Evolutionary conservation across 2,329 filamentous ascomycete genomes (phyloP).

Genomic region (Aureobasidium sp.): DNA sequence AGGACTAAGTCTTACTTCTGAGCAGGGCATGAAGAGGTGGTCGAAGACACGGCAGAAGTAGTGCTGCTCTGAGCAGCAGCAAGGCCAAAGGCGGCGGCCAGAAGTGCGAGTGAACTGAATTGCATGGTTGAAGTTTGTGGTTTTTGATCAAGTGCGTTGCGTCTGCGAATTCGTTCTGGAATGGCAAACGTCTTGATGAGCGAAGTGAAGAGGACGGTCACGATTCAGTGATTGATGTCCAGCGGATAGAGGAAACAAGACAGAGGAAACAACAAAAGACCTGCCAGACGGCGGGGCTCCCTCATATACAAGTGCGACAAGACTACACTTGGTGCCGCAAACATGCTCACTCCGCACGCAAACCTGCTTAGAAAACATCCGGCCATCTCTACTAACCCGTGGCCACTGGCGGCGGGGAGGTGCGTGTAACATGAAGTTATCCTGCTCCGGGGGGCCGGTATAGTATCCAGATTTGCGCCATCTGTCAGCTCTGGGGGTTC

Average conservation of each 20-base stretch:
- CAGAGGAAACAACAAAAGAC: background rate
- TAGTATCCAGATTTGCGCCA: slow-evolving; percentile 7
- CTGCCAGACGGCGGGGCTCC: background rate
- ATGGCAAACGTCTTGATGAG: too few species aligned
- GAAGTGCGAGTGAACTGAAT: slow-evolving; percentile 19
- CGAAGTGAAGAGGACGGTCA: background rate
- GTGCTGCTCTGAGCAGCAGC: slow-evolving; percentile 24
- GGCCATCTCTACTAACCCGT: background rate
- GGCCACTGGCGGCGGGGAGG: slow-evolving; percentile 4
- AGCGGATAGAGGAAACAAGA: background rate
- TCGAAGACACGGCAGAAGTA: slow-evolving; percentile 22
- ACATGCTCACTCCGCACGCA: background rate
- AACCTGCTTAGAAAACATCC: background rate
- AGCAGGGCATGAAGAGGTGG: slow-evolving; percentile 26
- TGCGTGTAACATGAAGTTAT: slow-evolving; percentile 7
- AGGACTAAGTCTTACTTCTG: slow-evolving; percentile 30
- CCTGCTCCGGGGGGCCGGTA: slow-evolving; percentile 6
- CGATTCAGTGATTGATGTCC: background rate
- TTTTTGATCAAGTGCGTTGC: background rate
- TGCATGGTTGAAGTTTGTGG: slow-evolving; percentile 10
- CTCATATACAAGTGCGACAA: background rate
- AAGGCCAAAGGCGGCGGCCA: slow-evolving; percentile 34
- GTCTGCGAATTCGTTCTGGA: background rate
- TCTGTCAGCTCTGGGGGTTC: background rate
- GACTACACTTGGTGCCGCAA: background rate